phyloP scores from a whole-genome alignment of 2,329 filamentous ascomycete species.

The Chaetomiaceae sp. region DNA sequence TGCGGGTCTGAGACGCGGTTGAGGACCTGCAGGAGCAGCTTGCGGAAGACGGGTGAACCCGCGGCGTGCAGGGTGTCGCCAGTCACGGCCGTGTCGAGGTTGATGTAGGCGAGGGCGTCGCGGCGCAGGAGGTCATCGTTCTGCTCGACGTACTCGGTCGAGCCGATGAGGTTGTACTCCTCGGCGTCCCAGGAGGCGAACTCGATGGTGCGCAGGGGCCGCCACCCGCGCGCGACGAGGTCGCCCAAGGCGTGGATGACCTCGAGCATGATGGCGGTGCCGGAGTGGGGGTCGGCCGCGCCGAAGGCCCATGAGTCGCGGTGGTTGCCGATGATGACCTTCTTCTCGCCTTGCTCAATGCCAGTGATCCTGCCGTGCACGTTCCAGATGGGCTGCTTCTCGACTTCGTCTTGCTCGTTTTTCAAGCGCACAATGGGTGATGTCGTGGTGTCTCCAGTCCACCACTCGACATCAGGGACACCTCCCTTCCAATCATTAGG shows the following conservation, averaged over 20 bases:
- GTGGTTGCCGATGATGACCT: slow-evolving; percentile 85
- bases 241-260: slow-evolving; percentile 79
- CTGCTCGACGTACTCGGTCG: slow-evolving; percentile 90
- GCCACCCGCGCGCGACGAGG: slow-evolving; percentile 72
- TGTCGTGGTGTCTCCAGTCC: slow-evolving; percentile 68
- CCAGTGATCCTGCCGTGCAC: slow-evolving; percentile 78
- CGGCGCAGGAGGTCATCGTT: slow-evolving; percentile 65
- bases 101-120: slow-evolving; percentile 81
- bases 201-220: slow-evolving; percentile 86
- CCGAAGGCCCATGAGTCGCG: slow-evolving; percentile 91
- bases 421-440: slow-evolving; percentile 74
- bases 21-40: slow-evolving; percentile 65
- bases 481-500: slow-evolving; percentile 69
- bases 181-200: slow-evolving; percentile 96
- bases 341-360: slow-evolving; percentile 76
- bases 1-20: slow-evolving; percentile 67
- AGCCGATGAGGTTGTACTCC: slow-evolving; percentile 89
- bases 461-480: slow-evolving; percentile 75
- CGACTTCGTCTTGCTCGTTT: slow-evolving; percentile 80
- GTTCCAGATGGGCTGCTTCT: slow-evolving; percentile 85
- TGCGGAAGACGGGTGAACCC: slow-evolving; percentile 74
- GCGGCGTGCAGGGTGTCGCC: slow-evolving; percentile 70
- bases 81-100: slow-evolving; percentile 76
- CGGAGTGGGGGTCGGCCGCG: slow-evolving; percentile 76
- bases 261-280: slow-evolving; percentile 87